Evolutionary conservation across 2,329 filamentous ascomycete species (phyloP).

Genomic region (Diaporthe citriasiana): DNA sequence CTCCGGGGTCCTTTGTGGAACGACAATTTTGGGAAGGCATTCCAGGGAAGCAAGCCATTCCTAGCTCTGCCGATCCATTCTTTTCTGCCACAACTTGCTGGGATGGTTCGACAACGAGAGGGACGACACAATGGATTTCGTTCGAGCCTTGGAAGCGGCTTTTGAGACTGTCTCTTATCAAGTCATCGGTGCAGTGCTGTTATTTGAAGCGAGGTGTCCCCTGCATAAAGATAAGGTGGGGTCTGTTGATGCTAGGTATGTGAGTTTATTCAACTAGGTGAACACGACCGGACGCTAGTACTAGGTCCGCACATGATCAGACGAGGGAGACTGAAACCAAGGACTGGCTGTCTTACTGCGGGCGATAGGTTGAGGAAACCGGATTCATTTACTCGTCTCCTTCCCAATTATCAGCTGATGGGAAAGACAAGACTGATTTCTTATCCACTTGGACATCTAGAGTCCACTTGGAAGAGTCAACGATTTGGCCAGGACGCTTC

Average conservation of each 20-base stretch:
- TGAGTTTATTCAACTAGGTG: background rate
- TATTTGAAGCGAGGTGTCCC: constrained; percentile 8
- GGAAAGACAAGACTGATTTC: background rate
- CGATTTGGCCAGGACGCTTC: background rate
- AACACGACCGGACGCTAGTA: background rate
- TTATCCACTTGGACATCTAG: background rate
- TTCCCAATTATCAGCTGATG: background rate
- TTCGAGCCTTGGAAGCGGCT: background rate
- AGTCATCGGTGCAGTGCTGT: constrained; percentile 6
- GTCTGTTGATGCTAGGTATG: background rate
- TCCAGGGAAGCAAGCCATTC: constrained; percentile 10
- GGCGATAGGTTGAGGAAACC: background rate
- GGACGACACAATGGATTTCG: background rate
- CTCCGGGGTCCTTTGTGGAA: constrained; percentile 2
- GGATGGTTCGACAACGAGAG: background rate
- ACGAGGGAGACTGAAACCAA: background rate
- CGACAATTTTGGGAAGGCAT: constrained; percentile 5
- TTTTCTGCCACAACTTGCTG: constrained; percentile 9
- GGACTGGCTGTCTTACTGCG: background rate
- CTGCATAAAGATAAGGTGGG: background rate
- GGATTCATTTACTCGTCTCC: background rate
- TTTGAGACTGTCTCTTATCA: constrained; percentile 24
- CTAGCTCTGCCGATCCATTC: background rate
- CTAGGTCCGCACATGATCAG: background rate
- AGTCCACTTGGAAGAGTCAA: background rate